Conservation (phyloP, 352 stramenopile species). For the Peronospora destructor region DNA sequence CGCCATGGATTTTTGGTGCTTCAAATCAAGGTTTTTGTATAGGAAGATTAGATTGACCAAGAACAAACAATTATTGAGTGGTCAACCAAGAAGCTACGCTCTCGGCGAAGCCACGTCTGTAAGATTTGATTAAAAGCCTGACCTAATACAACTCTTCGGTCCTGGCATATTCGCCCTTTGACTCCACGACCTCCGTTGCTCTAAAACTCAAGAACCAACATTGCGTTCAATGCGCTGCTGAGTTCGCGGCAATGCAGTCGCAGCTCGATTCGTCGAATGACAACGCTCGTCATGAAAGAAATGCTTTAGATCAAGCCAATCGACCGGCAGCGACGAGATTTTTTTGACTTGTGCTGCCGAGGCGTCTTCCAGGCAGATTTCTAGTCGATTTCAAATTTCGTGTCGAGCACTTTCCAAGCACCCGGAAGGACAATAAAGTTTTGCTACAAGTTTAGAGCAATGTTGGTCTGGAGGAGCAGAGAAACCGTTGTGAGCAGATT, state of each 20-base stretch:
- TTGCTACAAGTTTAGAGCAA: no score
- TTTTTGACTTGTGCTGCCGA: constrained; percentile 15
- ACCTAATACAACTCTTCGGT: constrained; percentile 39
- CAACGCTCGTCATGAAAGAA: constrained; percentile 13
- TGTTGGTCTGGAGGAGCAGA: no score
- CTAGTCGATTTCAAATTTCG: no score
- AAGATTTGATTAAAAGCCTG: constrained; percentile 20
- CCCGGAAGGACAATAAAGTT: no score
- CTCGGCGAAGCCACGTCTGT: constrained; percentile 14
- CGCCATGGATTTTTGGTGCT: background rate
- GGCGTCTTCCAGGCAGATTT: no score
- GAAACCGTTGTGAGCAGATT: no score
- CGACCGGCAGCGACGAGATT: constrained; percentile 13
- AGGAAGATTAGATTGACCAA: no score
- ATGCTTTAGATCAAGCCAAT: constrained; percentile 12
- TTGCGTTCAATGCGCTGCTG: constrained; percentile 8
- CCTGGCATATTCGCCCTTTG: constrained; percentile 41
- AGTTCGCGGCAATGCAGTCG: constrained; percentile 11
- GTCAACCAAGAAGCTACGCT: no score
- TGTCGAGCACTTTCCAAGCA: background rate
- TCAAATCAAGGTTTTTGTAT: no score
- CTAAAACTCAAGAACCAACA: constrained; percentile 3
- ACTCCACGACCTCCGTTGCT: constrained; percentile 18
- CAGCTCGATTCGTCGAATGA: constrained; percentile 13
- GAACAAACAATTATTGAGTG: no score